Base-by-base conservation (phyloP, 23 red algal genomes). In the Agarophyton chilense region DNA sequence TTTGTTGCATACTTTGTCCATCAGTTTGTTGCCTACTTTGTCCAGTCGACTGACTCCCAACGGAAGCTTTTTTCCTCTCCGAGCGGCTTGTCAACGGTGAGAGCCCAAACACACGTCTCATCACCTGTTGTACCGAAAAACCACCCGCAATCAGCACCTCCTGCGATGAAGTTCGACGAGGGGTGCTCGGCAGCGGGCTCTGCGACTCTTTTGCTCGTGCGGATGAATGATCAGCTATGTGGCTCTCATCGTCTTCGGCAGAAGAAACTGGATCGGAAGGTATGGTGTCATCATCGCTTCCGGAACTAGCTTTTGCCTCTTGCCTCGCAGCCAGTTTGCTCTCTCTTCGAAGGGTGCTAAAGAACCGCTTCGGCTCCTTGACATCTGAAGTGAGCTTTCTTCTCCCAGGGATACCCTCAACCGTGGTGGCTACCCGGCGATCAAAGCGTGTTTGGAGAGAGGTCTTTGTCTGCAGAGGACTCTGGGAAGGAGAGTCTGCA, bases 71-170 rank as follows among this genome's bases (percentile, higher is more conserved):
- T 19, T 80, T 80, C 54, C 42, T 55, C 1, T 80, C 50, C 2
- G 6, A 6, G 18, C 54, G 39, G 22, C 9, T 52, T 1, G 9
- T 26, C 4, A 41, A 25, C 35, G 50, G 77, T 8, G 77, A 58
- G 19, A 80, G 35, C 2, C 77, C 77, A 61, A 80, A 80, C 21
- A 80, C 77, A 25, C 51, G 47, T 29, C 54, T 58, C 77, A 80
- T 80, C 31, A 61, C 77, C 38, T n/a, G 56, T 34, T 61, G 77
- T 3, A 43, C 77, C 21, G 45, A 29, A 21, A 25, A 38, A 7
- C 77, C 54, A 58, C 77, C 77, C 5, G 51, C 77, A 80, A 80
- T 80, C 36, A 80, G 38, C 21, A 74, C 68, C 34, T 74, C 68
- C 29, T 74, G 68, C 8, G 68, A 74, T 29, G 68, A 74, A 47